Evolutionary conservation across 805 yeast genomes (phyloP).

Genomic region (Cyberlindnera samutprakarnensis): DNA sequence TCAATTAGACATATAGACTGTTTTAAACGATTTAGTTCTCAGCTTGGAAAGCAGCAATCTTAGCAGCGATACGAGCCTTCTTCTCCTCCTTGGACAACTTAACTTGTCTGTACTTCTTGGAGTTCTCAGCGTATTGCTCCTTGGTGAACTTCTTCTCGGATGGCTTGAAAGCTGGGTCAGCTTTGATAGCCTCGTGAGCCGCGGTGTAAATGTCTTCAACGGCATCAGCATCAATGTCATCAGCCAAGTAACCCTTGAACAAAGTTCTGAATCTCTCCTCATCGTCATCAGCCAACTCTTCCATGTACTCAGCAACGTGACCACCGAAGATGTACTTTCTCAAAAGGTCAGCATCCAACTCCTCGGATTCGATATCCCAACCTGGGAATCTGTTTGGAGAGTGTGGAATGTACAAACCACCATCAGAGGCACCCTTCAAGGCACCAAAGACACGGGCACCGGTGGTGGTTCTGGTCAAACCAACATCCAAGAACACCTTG

Average conservation of each 20-base stretch:
- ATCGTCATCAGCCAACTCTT: constrained; percentile 99
- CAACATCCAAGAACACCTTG: constrained; percentile 98
- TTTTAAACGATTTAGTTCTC: constrained; percentile 14
- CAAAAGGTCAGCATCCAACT: constrained; percentile 92
- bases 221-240: constrained; percentile 95
- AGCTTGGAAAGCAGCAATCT: constrained; percentile 84
- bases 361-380: constrained; percentile 98
- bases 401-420: constrained; percentile 99
- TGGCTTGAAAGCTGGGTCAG: constrained; percentile 85
- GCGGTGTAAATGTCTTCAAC: constrained; percentile 91
- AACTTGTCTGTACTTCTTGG: constrained; percentile 82
- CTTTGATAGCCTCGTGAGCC: constrained; percentile 96
- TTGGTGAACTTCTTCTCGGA: constrained; percentile 90
- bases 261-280: constrained; percentile 97
- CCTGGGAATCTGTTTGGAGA: constrained; percentile 99
- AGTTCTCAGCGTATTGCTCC: constrained; percentile 96
- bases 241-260: constrained; percentile 94
- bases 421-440: constrained; percentile 99
- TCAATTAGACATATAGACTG: no score
- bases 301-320: constrained; percentile 99
- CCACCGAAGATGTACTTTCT: constrained; percentile 99
- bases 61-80: constrained; percentile 80
- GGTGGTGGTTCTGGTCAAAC: constrained; percentile 99
- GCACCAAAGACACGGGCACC: constrained; percentile 99
- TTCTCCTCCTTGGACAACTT: constrained; percentile 92